Evolutionary conservation across 2,329 filamentous ascomycete species (phyloP).

Genomic region (Hypoxylon sp.): DNA sequence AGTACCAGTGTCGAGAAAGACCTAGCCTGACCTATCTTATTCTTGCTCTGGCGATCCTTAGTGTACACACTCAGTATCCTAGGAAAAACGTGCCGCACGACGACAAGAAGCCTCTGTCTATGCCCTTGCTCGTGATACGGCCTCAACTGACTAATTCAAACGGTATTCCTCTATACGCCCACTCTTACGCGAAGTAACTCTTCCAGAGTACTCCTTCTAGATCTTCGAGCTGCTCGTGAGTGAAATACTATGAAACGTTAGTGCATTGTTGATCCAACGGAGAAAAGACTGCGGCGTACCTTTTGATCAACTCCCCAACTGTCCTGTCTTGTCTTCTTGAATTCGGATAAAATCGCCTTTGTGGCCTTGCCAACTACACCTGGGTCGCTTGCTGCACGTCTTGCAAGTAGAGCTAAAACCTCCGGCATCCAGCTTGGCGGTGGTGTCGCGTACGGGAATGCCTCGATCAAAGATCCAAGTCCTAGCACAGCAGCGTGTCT

Average conservation of each 20-base stretch:
- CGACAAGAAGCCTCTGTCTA: neutral
- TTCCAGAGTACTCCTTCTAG: conserved; percentile 98
- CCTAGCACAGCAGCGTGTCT: conserved; percentile 94
- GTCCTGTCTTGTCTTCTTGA: conserved; percentile 99
- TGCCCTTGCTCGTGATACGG: neutral
- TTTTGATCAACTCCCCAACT: conserved; percentile 99
- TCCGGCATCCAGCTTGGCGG: conserved; percentile 96
- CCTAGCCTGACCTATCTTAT: conserved; percentile 19
- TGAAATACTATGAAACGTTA: conserved; percentile 76
- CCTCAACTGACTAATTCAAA: neutral
- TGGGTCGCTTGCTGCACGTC: conserved; percentile 87
- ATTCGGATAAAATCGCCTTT: conserved; percentile 93
- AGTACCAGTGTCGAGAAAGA: conserved; percentile 6
- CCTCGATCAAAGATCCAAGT: conserved; percentile 90
- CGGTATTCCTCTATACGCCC: neutral
- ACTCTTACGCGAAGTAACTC: conserved; percentile 90
- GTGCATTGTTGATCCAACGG: conserved; percentile 28
- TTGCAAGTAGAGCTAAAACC: conserved; percentile 86
- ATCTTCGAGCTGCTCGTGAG: conserved; percentile 92
- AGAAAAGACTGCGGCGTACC: conserved; percentile 66
- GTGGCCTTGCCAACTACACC: conserved; percentile 96
- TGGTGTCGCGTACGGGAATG: conserved; percentile 95
- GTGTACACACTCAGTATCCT: conserved; percentile 25
- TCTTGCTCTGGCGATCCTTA: conserved; percentile 1
- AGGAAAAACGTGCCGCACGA: conserved; percentile 18